Conservation (phyloP, 768 basidiomycete genomes). For the Agaricus bisporus region DNA sequence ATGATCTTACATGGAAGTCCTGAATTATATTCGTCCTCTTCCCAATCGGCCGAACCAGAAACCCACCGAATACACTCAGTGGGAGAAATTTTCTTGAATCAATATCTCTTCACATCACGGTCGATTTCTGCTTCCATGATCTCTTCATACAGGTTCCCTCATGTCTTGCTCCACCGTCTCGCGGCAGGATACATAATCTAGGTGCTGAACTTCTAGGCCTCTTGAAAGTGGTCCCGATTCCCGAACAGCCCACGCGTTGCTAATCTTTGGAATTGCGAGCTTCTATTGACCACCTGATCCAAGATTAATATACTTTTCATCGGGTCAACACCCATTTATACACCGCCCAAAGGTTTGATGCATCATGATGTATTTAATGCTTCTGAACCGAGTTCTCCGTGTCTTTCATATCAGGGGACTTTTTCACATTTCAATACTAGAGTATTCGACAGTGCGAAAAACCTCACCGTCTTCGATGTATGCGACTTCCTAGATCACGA, state of each 20-base stretch:
- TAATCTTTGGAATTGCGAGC: too few species aligned
- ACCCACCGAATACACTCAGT: not conserved
- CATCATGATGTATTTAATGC: too few species aligned
- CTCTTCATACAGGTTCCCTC: not conserved
- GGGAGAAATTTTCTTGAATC: not conserved
- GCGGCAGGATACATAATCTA: too few species aligned
- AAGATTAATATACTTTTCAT: too few species aligned
- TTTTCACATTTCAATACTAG: not conserved
- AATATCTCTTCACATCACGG: not conserved
- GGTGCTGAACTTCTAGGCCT: too few species aligned
- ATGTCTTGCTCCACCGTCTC: too few species aligned
- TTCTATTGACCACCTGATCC: too few species aligned
- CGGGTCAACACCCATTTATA: too few species aligned
- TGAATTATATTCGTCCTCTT: not conserved
- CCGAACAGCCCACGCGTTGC: too few species aligned
- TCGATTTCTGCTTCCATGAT: not conserved
- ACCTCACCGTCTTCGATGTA: not conserved
- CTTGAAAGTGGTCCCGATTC: too few species aligned
- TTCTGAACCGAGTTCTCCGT: not conserved
- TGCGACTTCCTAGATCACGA: not conserved
- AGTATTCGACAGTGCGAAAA: not conserved
- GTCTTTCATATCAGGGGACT: not conserved
- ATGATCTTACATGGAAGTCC: slow-evolving; percentile 9
- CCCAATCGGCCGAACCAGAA: not conserved
- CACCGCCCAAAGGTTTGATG: too few species aligned